These are phyloP conservation scores for Spergularia marina DNA, from an alignment of 148 eudicot genomes.

Conservation along the genomic window DNA sequence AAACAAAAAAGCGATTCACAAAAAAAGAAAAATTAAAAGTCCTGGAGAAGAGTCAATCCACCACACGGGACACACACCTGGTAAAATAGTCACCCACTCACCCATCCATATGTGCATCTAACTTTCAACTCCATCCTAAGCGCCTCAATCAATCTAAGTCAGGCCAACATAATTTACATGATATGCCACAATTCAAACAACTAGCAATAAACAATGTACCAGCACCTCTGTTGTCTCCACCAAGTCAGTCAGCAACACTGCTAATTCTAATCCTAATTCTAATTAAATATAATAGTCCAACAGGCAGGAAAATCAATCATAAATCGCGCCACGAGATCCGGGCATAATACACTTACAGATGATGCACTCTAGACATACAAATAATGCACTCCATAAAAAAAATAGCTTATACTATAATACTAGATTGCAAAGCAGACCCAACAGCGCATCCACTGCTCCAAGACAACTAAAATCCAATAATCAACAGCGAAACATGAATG, in stretches of 20 bases:
- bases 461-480: conserved; percentile 4
- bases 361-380: background rate
- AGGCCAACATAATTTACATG: background rate
- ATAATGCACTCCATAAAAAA: background rate
- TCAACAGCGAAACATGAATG: background rate
- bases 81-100: background rate
- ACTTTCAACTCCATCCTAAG: background rate
- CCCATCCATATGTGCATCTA: background rate
- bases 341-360: conserved; percentile 8
- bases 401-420: background rate
- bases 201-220: conserved; percentile 8
- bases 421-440: background rate
- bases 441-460: conserved; percentile 17
- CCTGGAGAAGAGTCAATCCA: background rate
- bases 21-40: background rate
- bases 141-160: background rate
- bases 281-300: background rate
- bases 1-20: background rate
- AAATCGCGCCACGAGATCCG: conserved; percentile 7
- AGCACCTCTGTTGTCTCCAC: conserved; percentile 2
- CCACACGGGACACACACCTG: background rate
- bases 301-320: background rate
- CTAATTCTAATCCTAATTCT: background rate
- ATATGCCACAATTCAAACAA: background rate
- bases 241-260: background rate